Conservation (phyloP, 345 rosid genomes). For the Psidium guajava region DNA sequence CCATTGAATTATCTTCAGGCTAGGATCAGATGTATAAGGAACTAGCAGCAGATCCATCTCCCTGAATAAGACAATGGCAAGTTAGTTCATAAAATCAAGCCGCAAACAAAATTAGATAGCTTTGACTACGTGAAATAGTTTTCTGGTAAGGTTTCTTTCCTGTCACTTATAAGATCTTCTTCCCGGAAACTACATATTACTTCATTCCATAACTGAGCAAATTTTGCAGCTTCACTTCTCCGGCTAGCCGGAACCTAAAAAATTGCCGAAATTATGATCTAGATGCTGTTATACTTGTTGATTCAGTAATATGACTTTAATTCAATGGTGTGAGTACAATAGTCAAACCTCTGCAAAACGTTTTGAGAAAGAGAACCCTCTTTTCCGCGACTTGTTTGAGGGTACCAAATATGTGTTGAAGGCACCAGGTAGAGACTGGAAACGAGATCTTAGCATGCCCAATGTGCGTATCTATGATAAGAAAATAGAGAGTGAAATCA, state of each 20-base stretch:
- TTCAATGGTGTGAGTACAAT: background rate
- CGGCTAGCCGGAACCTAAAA: conserved; percentile 67
- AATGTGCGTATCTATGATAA: conserved; percentile 67
- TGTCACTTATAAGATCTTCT: conserved; percentile 95
- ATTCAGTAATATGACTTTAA: background rate
- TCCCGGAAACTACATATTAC: conserved; percentile 91
- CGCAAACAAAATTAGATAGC: background rate
- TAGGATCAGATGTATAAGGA: conserved; percentile 87
- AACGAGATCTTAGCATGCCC: conserved; percentile 94
- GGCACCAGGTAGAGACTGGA: conserved; percentile 91
- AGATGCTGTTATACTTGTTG: background rate
- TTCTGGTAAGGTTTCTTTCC: conserved; percentile 35
- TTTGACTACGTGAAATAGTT: background rate
- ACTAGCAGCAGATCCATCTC: conserved; percentile 96
- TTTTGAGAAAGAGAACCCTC: conserved; percentile 81
- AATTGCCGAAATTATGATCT: background rate
- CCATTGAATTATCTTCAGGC: conserved; percentile 93
- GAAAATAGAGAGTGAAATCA: background rate
- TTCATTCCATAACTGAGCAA: conserved; percentile 98
- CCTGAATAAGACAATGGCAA: conserved; percentile 31
- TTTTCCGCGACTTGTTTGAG: conserved; percentile 59
- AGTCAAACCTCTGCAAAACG: conserved; percentile 66
- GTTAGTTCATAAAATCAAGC: conserved; percentile 12
- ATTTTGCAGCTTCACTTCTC: conserved; percentile 98
- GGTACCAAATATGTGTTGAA: conserved; percentile 86